Base-by-base conservation (phyloP, 345 rosid genomes). In the Brassica nigra region DNA sequence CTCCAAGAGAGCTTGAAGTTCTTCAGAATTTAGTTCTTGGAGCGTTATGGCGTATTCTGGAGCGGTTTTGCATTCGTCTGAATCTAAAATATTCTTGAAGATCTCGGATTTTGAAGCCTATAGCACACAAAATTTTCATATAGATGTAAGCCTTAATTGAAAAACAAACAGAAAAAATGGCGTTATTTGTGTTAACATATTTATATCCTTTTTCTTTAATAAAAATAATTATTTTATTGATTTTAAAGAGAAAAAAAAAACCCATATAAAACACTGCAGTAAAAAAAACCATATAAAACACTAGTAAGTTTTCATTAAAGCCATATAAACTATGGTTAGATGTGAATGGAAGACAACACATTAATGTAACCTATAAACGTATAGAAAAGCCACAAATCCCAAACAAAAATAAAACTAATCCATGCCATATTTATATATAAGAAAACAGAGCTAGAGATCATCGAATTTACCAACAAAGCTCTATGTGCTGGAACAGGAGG, bases 51-150 rank as follows among this genome's bases (percentile, higher is more conserved):
- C 82, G 66, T 84, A 87, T 39, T 81, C 81, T 64, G 89, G 86
- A 2, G 91, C 83, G 28, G 94, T 87, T 79, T 90, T 91, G 90
- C 86, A 90, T 1, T 69, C 42, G 34, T 90, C 97, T 7, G 95
- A 86, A 75, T 87, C 90, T 15, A 95, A 69, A 86, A 90, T 85
- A 72, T 89, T 87, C 81, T 86, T 91, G 73, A 94, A 94, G 65
- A 94, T 88, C 76, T 85, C 90, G 11, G 97, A 94, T 85, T 91
- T 92, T 61, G 92, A 85, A 62, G 97, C 97, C 97, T 92, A 55
- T 31, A 66, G 7, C 11, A 76, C 61, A 18, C 34, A 64, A 9
- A 16, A 29, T n/a, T 8, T 75, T 28, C 34, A 58, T 44, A 9
- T 28, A 14, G 16, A 47, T 44, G 16, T 5, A 54, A 69, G 62